Evolutionary conservation across 1,284 basidiomycete species (phyloP).

Genomic region (Ganoderma boninense): DNA sequence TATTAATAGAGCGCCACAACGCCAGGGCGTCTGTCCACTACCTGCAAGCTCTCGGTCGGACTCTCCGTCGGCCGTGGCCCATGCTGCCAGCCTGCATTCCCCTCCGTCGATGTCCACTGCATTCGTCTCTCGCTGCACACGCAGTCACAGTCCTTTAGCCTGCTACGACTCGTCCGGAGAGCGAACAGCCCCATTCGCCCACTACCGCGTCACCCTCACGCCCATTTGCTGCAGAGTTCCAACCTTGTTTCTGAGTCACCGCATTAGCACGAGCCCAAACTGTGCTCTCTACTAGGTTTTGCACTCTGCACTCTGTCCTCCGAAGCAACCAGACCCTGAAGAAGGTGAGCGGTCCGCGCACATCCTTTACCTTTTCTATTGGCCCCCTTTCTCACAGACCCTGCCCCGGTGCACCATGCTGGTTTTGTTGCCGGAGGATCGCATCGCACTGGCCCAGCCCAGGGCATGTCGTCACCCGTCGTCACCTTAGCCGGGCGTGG

Average conservation of each 20-base stretch:
- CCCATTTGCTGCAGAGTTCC: neutral
- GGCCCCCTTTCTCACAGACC: neutral
- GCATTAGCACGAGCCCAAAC: neutral
- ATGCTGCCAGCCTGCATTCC: too few relatives aligned
- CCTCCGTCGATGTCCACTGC: too few relatives aligned
- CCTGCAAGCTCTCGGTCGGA: too few relatives aligned
- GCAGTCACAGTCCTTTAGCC: too few relatives aligned
- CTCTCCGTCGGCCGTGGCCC: too few relatives aligned
- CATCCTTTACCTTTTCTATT: neutral
- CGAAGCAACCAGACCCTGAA: constrained; percentile 41
- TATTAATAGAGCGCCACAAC: neutral
- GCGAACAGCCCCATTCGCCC: neutral
- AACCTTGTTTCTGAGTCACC: neutral
- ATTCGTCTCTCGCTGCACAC: too few relatives aligned
- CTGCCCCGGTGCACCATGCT: constrained; percentile 60
- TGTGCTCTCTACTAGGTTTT: neutral
- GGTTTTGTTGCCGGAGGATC: constrained; percentile 86
- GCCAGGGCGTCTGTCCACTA: neutral
- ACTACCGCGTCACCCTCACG: neutral
- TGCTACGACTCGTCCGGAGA: too few relatives aligned
- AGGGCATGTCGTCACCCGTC: constrained; percentile 72
- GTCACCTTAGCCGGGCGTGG: constrained; percentile 60
- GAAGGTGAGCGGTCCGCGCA: constrained; percentile 33
- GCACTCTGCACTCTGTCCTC: constrained; percentile 1
- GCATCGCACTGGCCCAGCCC: constrained; percentile 78